These are phyloP conservation scores for Hammondia hammondi DNA, from an alignment of 169 alveolate genomes.

Conservation along the genomic window DNA sequence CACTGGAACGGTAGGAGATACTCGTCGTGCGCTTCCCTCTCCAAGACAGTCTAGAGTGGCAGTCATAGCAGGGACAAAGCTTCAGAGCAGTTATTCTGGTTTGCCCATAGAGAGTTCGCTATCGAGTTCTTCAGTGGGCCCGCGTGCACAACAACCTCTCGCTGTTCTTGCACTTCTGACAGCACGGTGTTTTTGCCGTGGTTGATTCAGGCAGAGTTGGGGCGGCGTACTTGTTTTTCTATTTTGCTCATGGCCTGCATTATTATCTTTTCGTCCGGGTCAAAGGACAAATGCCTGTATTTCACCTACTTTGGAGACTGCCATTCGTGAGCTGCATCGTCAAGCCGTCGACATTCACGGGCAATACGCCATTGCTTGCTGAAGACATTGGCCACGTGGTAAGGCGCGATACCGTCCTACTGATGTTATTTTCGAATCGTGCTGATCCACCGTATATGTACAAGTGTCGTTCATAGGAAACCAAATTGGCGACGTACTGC, in stretches of 20 bases:
- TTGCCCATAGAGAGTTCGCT: too few relatives aligned
- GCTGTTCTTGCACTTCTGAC: not conserved
- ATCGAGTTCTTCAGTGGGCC: too few relatives aligned
- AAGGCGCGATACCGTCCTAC: not conserved
- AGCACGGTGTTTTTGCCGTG: not conserved
- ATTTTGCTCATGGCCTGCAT: conserved; percentile 50
- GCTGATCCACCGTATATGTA: not conserved
- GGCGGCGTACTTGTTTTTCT: conserved; percentile 52
- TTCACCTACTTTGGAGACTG: conserved; percentile 56
- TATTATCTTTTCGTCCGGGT: conserved; percentile 59
- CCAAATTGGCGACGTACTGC: too few relatives aligned
- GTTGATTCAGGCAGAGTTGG: conserved; percentile 38
- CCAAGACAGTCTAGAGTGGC: too few relatives aligned
- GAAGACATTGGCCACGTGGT: conserved; percentile 65
- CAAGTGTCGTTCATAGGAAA: not conserved
- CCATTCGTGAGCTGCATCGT: conserved; percentile 29
- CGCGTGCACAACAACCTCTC: too few relatives aligned
- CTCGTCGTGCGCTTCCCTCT: too few relatives aligned
- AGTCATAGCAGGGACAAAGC: too few relatives aligned
- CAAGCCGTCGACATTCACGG: conserved; percentile 65
- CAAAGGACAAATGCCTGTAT: conserved; percentile 58
- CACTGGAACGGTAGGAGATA: conserved; percentile 53
- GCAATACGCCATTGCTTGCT: conserved; percentile 60
- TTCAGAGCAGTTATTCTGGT: too few relatives aligned
- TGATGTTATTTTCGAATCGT: not conserved